These are phyloP conservation scores for Solanum sitiens DNA, from an alignment of 257 asterid genomes.

Conservation along the genomic window DNA sequence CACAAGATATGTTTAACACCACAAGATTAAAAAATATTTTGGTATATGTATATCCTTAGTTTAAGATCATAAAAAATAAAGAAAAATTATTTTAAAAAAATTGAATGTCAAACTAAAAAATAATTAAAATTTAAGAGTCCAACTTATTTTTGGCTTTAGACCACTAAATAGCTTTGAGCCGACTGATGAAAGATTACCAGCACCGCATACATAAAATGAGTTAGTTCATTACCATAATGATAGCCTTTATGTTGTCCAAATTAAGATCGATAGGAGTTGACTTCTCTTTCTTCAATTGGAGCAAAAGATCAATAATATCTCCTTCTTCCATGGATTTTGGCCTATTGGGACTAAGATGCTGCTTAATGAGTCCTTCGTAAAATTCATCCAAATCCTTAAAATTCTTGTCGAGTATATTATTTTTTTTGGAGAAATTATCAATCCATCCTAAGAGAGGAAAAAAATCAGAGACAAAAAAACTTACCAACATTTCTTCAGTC, in stretches of 20 bases:
- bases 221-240: background rate
- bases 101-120: too few relatives aligned
- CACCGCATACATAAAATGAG: background rate
- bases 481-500: background rate
- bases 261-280: background rate
- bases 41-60: too few relatives aligned
- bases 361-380: conserved; percentile 8
- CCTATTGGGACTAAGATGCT: background rate
- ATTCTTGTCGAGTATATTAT: background rate
- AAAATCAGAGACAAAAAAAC: background rate
- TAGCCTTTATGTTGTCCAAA: background rate
- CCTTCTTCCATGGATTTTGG: background rate
- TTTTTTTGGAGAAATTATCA: background rate
- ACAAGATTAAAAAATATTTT: too few relatives aligned
- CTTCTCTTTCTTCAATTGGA: too few relatives aligned
- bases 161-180: too few relatives aligned
- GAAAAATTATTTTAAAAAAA: too few relatives aligned
- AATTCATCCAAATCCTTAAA: conserved; percentile 3
- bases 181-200: background rate
- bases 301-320: conserved; percentile 5
- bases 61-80: too few relatives aligned
- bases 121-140: too few relatives aligned
- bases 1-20: too few relatives aligned
- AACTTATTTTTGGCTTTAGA: too few relatives aligned
- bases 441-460: background rate